Evolutionary conservation across 2,329 filamentous ascomycete genomes (phyloP).

Genomic region (Rutstroemia sydowiana): DNA sequence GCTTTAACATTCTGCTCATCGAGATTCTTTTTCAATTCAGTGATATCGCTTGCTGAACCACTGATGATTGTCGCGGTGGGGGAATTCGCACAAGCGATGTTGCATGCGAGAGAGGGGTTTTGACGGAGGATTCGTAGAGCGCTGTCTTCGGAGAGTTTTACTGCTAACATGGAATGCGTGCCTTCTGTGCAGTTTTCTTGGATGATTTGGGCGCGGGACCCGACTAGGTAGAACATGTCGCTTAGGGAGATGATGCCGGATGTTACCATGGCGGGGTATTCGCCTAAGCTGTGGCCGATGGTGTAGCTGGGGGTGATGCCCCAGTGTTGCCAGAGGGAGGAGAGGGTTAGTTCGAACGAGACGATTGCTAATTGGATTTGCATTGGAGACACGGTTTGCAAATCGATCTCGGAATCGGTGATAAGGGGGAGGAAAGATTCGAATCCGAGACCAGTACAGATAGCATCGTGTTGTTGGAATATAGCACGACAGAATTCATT

Average conservation of each 20-base stretch:
- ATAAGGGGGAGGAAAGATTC: conserved; percentile 33
- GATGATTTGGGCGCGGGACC: conserved; percentile 56
- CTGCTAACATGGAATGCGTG: conserved; percentile 58
- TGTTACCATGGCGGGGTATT: conserved; percentile 64
- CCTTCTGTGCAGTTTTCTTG: conserved; percentile 55
- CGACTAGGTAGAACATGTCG: conserved; percentile 65
- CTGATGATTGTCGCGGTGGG: background rate
- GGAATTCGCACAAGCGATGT: background rate
- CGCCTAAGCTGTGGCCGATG: conserved; percentile 58
- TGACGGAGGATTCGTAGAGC: conserved; percentile 43
- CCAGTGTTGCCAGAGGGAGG: conserved; percentile 46
- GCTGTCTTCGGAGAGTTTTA: conserved; percentile 47
- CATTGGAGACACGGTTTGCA: background rate
- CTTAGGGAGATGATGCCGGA: conserved; percentile 64
- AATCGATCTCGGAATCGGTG: conserved; percentile 14
- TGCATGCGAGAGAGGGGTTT: background rate
- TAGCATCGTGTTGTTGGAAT: conserved; percentile 3
- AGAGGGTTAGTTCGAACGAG: conserved; percentile 31
- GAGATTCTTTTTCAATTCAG: background rate
- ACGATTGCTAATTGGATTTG: background rate
- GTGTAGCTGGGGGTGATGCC: conserved; percentile 47
- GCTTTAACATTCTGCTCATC: background rate
- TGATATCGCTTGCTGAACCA: background rate
- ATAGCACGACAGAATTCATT: background rate
- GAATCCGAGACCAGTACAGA: conserved; percentile 20